Conservation (phyloP, 2,329 filamentous ascomycete species). For the Lomentospora prolificans region DNA sequence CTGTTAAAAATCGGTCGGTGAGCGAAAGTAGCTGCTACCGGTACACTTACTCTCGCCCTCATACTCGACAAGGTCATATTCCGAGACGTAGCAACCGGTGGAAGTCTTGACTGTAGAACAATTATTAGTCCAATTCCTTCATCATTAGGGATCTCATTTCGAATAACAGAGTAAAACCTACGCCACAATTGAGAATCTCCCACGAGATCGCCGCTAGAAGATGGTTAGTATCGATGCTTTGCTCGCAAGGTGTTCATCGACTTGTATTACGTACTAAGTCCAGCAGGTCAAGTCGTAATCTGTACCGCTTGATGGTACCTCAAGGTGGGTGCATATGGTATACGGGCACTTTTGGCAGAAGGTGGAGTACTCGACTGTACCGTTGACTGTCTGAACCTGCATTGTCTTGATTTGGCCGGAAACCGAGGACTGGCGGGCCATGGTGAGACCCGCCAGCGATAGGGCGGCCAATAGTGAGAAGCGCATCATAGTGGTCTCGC, state of each 20-base stretch:
- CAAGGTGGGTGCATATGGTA: constrained; percentile 5
- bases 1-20: neutral
- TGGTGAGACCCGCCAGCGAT: neutral
- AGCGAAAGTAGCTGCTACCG: too few species aligned
- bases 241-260: too few species aligned
- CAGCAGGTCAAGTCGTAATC: constrained; percentile 5
- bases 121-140: neutral
- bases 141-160: neutral
- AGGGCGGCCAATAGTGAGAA: neutral
- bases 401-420: neutral
- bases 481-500: neutral
- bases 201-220: constrained; percentile 5
- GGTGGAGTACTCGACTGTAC: constrained; percentile 7
- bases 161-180: neutral
- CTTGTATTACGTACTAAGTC: constrained; percentile 3
- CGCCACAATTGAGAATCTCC: constrained; percentile 9
- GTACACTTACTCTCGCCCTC: constrained; percentile 5
- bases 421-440: neutral
- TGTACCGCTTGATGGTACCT: neutral
- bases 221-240: too few species aligned
- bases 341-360: constrained; percentile 9
- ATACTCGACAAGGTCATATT: constrained; percentile 10
- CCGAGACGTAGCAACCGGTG: constrained; percentile 2
- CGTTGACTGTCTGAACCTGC: constrained; percentile 1
- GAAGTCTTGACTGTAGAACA: constrained; percentile 4